phyloP scores from a whole-genome alignment of 441 rosid genomes.

The Sinapis alba region DNA sequence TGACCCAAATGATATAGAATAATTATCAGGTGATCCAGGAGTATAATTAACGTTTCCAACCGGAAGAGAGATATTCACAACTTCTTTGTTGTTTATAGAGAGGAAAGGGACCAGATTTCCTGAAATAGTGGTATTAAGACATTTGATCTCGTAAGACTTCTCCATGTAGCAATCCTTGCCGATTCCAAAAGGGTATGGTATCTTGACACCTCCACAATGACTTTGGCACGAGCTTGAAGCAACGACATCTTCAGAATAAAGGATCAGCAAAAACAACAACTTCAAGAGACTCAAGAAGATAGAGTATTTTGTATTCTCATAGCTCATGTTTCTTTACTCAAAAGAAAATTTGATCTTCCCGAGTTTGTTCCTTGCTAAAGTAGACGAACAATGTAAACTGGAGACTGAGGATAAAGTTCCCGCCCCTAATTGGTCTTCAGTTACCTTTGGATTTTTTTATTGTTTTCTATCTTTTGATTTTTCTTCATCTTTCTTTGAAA shows the following conservation, averaged over 20 bases:
- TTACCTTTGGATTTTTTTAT: no score
- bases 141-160: conserved; percentile 26
- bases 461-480: no score
- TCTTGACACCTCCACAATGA: conserved; percentile 25
- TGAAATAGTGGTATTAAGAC: not conserved
- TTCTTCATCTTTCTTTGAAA: no score
- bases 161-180: conserved; percentile 20
- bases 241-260: not conserved
- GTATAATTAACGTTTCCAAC: no score
- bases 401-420: not conserved
- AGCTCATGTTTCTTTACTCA: conserved; percentile 12
- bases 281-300: not conserved
- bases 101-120: conserved; percentile 18
- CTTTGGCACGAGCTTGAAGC: not conserved
- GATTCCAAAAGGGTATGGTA: conserved; percentile 45
- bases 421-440: not conserved
- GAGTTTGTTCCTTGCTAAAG: not conserved
- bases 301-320: not conserved
- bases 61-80: conserved; percentile 10
- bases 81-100: conserved; percentile 13
- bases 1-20: not conserved
- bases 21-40: no score
- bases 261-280: not conserved
- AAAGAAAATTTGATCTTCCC: not conserved
- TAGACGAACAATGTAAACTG: not conserved